Evolutionary conservation across 805 yeast species (phyloP).

Genomic region (Pichia thaimueangensis): DNA sequence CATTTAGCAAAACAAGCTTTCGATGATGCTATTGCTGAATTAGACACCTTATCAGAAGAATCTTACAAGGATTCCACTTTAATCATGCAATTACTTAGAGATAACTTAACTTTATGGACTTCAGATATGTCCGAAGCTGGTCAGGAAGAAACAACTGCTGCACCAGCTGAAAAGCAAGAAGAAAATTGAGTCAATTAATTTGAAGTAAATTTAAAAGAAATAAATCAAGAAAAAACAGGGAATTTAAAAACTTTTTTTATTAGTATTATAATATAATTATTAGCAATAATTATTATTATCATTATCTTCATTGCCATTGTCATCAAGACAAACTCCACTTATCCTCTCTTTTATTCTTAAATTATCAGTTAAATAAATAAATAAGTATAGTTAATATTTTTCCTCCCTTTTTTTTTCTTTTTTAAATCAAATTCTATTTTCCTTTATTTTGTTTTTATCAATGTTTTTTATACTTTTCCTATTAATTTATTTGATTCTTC

Average conservation of each 20-base stretch:
- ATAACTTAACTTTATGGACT: constrained; percentile 97
- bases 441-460: constrained; percentile 1
- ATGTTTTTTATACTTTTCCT: constrained; percentile 1
- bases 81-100: constrained; percentile 98
- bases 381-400: too few relatives aligned
- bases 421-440: background rate
- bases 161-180: constrained; percentile 12
- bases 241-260: too few relatives aligned
- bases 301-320: too few relatives aligned
- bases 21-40: constrained; percentile 98
- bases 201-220: too few relatives aligned
- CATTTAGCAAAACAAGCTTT: constrained; percentile 98
- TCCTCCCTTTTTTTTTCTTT: too few relatives aligned
- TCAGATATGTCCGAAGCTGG: constrained; percentile 84
- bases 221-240: background rate
- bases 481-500: constrained; percentile 1
- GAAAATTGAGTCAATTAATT: constrained; percentile 21
- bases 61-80: constrained; percentile 97
- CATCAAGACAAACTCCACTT: too few relatives aligned
- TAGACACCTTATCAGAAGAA: constrained; percentile 95
- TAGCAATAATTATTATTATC: too few relatives aligned
- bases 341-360: background rate
- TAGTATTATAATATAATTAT: too few relatives aligned
- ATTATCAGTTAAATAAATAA: too few relatives aligned
- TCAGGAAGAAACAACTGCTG: constrained; percentile 39